phyloP scores from a whole-genome alignment of 768 basidiomycete genomes.

The Lentinula detonsa region DNA sequence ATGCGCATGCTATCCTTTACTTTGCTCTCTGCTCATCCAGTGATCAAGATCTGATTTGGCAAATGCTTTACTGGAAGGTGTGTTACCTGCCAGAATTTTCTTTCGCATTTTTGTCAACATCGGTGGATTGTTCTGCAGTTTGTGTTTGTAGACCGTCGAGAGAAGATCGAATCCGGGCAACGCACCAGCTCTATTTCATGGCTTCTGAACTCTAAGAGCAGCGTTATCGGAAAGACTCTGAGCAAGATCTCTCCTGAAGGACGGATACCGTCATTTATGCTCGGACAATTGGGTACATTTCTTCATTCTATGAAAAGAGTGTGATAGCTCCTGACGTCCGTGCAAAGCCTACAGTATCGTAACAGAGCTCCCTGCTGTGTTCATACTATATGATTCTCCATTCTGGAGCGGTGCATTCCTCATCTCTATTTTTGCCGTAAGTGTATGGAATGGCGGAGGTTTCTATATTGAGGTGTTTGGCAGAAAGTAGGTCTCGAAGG shows the following conservation, averaged over 20 bases:
- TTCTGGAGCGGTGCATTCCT: constrained; percentile 76
- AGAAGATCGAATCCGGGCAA: constrained; percentile 88
- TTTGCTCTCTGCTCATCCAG: constrained; percentile 1
- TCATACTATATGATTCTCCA: constrained; percentile 74
- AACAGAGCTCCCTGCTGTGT: constrained; percentile 83
- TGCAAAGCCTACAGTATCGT: constrained; percentile 71
- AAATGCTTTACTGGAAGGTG: constrained; percentile 90
- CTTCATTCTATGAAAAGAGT: neutral
- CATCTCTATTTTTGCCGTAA: constrained; percentile 74
- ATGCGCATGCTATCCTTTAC: constrained; percentile 20
- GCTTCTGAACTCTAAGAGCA: constrained; percentile 82
- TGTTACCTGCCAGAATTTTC: neutral
- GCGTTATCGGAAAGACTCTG: constrained; percentile 71
- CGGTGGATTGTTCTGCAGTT: constrained; percentile 38
- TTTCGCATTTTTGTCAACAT: neutral
- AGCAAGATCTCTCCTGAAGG: constrained; percentile 52
- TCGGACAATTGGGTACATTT: constrained; percentile 65
- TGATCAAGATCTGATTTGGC: constrained; percentile 80
- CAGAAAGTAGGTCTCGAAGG: constrained; percentile 64
- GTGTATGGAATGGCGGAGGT: constrained; percentile 94
- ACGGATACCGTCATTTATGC: constrained; percentile 73
- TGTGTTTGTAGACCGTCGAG: constrained; percentile 79
- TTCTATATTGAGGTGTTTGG: constrained; percentile 98
- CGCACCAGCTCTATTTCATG: constrained; percentile 87
- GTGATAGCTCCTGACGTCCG: neutral